Evolutionary conservation across 176 grass and related monocot genomes (phyloP), one percentile per base, ranked within the genome.

Genomic region (Calamus simplicifolius): DNA sequence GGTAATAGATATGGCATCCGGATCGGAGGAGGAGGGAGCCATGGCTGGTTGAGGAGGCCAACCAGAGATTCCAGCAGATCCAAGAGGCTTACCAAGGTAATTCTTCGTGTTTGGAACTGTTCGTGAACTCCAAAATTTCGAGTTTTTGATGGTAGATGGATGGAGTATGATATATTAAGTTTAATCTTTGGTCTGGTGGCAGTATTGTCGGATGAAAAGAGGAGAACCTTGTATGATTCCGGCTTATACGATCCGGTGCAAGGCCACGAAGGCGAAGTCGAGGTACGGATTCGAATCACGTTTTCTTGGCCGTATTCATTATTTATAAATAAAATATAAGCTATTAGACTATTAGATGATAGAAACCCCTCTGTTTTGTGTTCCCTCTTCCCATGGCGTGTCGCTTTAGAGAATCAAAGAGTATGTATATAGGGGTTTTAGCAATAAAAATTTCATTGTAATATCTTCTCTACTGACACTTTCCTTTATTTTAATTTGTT

Each of bases 71-170:
- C 71, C 91, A 95, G 64, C 80, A 86, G 64, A 81, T 90, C 51
- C 86, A 90, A 43, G 86, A 95, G 71, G 91, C 91, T 1, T 90
- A 95, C 73, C 77, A 87, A 83, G 89, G 89, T 89, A 74, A 17
- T 18, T 15, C 68, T 38, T 38, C 31, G 31, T 38, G 10, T 10
- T 38, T 38, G 21, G 21, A 38, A 38, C 31, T 0, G 31, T 38
- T 38, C 1, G 31, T 38, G 10, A 38, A 38, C 7, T 38, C 7
- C 31, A 10, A 1, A 38, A 38, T 10, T 38, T 38, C 31, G 7
- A 38, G 31, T 38, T 38, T 38, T 12, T 10, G 31, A 38, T 10
- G 7, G 31, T 8, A 10, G 10, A 10, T 38, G 31, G 31, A 38
- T 38, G 31, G 31, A 10, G 31, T 38, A 38, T 38, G 31, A 38